These are phyloP conservation scores for Xylaria grammica DNA, from an alignment of 495 filamentous ascomycete genomes.

Conservation along the genomic window DNA sequence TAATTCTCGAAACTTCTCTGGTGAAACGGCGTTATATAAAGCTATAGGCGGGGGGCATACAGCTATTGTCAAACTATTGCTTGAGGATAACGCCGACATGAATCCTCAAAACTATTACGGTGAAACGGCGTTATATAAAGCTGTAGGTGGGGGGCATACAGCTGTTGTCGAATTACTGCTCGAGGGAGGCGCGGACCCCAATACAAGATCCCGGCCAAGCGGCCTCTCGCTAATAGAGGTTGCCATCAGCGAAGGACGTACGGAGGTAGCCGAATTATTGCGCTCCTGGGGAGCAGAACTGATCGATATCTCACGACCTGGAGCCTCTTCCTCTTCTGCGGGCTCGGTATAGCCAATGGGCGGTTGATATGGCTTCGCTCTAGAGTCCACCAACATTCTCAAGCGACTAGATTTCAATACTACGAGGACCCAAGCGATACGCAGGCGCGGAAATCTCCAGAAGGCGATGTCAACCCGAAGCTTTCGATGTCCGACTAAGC, in stretches of 20 bases:
- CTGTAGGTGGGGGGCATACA: background rate
- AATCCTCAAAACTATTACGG: background rate
- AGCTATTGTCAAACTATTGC: background rate
- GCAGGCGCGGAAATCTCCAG: too few species aligned
- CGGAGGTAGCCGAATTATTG: background rate
- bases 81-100: background rate
- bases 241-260: background rate
- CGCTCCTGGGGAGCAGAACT: too few species aligned
- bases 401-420: too few species aligned
- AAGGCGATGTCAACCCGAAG: too few species aligned
- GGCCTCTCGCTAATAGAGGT: background rate
- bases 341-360: too few species aligned
- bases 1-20: background rate
- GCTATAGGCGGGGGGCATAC: background rate
- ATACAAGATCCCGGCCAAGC: background rate
- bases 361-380: too few species aligned
- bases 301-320: too few species aligned
- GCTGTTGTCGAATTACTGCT: background rate
- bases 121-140: background rate
- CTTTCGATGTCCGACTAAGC: too few species aligned
- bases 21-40: background rate
- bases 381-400: too few species aligned
- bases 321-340: too few species aligned
- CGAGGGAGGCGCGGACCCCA: background rate
- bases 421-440: too few species aligned